Conservation (phyloP, 1,284 basidiomycete species). For the Flammula alnicola region DNA sequence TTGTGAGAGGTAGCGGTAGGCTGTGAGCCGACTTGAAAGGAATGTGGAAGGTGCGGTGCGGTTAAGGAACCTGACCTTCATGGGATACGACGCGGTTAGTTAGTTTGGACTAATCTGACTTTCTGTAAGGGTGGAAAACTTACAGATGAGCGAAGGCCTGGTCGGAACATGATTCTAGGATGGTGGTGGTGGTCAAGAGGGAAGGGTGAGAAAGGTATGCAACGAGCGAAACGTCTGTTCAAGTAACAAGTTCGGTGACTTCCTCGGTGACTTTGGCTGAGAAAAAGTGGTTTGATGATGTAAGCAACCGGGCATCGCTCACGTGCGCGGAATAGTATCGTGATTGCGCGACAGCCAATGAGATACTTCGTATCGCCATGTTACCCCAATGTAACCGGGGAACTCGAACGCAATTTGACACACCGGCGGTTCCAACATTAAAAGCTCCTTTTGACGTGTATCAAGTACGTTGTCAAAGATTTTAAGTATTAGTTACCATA, state of each 20-base stretch:
- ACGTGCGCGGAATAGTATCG: slow-evolving; percentile 13
- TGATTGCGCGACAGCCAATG: slow-evolving; percentile 25
- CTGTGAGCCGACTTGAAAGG: slow-evolving; percentile 26
- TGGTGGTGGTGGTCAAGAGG: too few relatives aligned
- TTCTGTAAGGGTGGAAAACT: slow-evolving; percentile 19
- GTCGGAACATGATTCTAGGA: slow-evolving; percentile 45
- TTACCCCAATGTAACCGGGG: slow-evolving; percentile 6
- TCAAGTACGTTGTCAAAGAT: too few relatives aligned
- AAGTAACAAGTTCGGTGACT: slow-evolving; percentile 6
- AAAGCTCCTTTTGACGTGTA: too few relatives aligned
- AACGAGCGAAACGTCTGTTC: too few relatives aligned
- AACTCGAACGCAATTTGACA: too few relatives aligned
- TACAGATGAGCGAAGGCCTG: slow-evolving; percentile 49
- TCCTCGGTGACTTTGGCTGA: slow-evolving; percentile 6
- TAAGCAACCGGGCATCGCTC: slow-evolving; percentile 16
- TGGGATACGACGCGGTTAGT: neutral
- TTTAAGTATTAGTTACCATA: too few relatives aligned
- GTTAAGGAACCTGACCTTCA: slow-evolving; percentile 33
- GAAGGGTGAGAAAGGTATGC: slow-evolving; percentile 3
- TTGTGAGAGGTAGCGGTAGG: slow-evolving; percentile 41
- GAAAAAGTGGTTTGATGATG: slow-evolving; percentile 17
- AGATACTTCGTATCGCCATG: slow-evolving; percentile 17
- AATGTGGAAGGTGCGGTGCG: slow-evolving; percentile 30
- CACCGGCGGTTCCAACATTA: too few relatives aligned
- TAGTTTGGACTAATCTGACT: neutral